Evolutionary conservation across 768 basidiomycete species (phyloP).

Genomic region (Gloeophyllum trabeum): DNA sequence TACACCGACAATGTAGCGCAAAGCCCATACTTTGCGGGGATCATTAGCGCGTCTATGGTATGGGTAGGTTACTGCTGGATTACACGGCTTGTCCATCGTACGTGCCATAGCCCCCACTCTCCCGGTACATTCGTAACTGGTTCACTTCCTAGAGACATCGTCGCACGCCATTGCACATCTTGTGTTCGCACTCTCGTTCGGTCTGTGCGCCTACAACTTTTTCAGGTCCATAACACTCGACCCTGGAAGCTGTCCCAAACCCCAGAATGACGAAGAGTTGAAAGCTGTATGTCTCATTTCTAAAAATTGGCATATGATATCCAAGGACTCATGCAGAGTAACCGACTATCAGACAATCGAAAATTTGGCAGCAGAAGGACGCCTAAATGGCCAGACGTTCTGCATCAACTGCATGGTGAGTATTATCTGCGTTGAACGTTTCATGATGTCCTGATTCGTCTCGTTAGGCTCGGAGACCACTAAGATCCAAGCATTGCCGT

Average conservation of each 20-base stretch:
- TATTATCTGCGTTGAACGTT: background rate
- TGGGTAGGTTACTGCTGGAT: constrained; percentile 86
- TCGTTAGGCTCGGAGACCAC: constrained; percentile 67
- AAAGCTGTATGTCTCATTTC: constrained; percentile 52
- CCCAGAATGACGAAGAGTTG: constrained; percentile 73
- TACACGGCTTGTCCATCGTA: constrained; percentile 64
- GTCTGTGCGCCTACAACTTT: constrained; percentile 80
- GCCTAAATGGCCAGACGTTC: constrained; percentile 92
- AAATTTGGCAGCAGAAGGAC: constrained; percentile 77
- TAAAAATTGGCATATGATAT: too few relatives aligned
- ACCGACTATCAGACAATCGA: constrained; percentile 60
- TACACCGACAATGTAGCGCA: constrained; percentile 77
- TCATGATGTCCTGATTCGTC: background rate
- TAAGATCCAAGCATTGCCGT: constrained; percentile 93
- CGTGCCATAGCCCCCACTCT: constrained; percentile 12
- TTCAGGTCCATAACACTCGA: constrained; percentile 84
- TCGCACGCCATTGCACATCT: constrained; percentile 68
- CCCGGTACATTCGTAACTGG: background rate
- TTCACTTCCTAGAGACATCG: constrained; percentile 46
- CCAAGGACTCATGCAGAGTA: background rate
- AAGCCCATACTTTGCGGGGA: constrained; percentile 89
- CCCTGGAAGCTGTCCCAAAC: constrained; percentile 78
- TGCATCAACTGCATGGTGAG: constrained; percentile 91
- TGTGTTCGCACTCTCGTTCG: constrained; percentile 57
- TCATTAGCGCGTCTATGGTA: constrained; percentile 75